Base-by-base conservation (phyloP, 306 rosid genomes). In the Gillenia trifoliata region DNA sequence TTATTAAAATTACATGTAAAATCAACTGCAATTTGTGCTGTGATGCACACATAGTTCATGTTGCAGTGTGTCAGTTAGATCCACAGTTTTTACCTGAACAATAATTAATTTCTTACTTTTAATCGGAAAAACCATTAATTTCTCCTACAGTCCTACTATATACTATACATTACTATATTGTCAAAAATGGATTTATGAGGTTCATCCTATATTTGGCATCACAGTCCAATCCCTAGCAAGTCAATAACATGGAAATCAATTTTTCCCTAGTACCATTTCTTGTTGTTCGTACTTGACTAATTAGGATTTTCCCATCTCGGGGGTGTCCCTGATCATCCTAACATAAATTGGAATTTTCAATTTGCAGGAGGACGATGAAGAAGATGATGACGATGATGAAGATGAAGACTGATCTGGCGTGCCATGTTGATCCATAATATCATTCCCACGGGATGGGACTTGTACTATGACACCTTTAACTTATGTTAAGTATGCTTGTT, bases 361-460 rank as follows among this genome's bases (percentile, higher is more conserved):
- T 30, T 41, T 73, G 41, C 68, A 71, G 78, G 60, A 78, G n/a
- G 82, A 72, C 3, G 80, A 76, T 8, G 82, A 72, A 22, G 82
- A 55, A 11, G 77, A 72, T 0, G 77, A 78, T 0, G 82, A 72
- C 7, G 82, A 78, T 0, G 82, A 78, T 16, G 82, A 79, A 25
- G 82, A 79, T 0, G 82, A 79, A 16, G 82, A 79, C 72, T 79
- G 74, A 79, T 47, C 56, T 20, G 28, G 70, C 34, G 54, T 72
- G 63, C 56, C n/a, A 1, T n/a, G 38, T 9, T 28, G 23, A 22
- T 34, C 59, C 34, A 26, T 17, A 60, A 20, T 15, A 38, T 60
- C 45, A 60, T 12, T 28, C 22, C 68, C 30, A 6, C 2, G 22
- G 16, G 22, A 28, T 29, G 57, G 68, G 59, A 40, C 68, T 60